A percentile compares a stretch with the other conserved stretches of the same genome.
Evolutionary conservation across 2,329 filamentous ascomycete species (phyloP).

Genomic region (Penicillium nordicum): DNA sequence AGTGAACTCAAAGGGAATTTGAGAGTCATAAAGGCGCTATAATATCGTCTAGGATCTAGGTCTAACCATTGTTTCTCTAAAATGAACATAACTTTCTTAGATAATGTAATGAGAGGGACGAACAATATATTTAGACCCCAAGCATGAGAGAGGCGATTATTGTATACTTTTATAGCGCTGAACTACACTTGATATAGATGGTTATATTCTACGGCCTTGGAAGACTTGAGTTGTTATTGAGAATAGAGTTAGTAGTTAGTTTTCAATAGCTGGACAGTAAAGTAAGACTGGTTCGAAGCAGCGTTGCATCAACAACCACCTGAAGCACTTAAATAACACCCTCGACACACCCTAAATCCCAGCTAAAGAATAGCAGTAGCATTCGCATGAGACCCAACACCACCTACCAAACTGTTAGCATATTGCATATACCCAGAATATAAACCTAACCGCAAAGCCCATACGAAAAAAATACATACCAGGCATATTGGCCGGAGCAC

Average conservation of each 20-base stretch:
- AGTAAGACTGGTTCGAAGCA: neutral
- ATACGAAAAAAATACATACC: constrained; percentile 26
- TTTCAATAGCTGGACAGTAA: neutral
- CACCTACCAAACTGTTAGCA: constrained; percentile 21
- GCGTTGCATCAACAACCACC: too few species aligned
- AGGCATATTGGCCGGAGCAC: constrained; percentile 41
- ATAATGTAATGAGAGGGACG: too few species aligned
- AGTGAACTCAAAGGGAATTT: too few species aligned
- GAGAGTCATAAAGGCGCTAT: neutral
- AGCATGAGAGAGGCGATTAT: neutral
- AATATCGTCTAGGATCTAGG: neutral
- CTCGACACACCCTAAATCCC: neutral
- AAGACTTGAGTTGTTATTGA: neutral
- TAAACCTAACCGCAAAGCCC: neutral
- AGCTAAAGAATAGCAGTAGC: constrained; percentile 33
- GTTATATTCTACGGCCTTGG: neutral
- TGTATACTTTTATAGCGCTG: neutral
- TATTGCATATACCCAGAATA: neutral
- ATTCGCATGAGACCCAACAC: constrained; percentile 34
- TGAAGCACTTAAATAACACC: too few species aligned
- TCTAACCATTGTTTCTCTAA: neutral
- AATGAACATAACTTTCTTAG: too few species aligned
- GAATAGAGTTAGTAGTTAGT: neutral
- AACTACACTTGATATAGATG: neutral
- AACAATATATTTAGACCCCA: neutral